A percentile compares a stretch with the other conserved stretches of the same genome.
Conservation (phyloP, 2,329 filamentous ascomycete species). For the Shiraia bambusicola region DNA sequence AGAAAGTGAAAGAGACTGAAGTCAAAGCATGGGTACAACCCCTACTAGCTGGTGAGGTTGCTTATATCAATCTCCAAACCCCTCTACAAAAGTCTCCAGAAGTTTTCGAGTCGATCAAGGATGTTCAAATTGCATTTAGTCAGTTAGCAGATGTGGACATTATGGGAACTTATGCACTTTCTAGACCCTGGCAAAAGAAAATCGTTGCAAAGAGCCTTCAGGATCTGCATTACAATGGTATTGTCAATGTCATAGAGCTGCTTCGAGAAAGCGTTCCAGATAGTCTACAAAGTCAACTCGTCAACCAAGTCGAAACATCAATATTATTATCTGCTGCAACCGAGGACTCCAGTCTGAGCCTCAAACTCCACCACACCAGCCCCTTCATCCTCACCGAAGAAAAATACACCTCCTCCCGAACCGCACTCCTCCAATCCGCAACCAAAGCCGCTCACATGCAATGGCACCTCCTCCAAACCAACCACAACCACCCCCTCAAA, state of each 20-base stretch:
- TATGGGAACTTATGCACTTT: slow-evolving; percentile 24
- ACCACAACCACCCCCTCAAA: slow-evolving; percentile 10
- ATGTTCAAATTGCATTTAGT: slow-evolving; percentile 15
- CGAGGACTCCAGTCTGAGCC: too few species aligned
- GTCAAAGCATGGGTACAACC: slow-evolving; percentile 18
- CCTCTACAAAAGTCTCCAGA: slow-evolving; percentile 19
- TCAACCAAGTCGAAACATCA: too few species aligned
- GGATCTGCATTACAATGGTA: too few species aligned
- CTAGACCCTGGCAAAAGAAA: slow-evolving; percentile 22
- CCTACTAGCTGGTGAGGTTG: slow-evolving; percentile 21
- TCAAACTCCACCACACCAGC: slow-evolving; percentile 15
- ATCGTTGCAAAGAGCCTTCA: slow-evolving; percentile 15
- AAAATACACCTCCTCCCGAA: slow-evolving; percentile 12
- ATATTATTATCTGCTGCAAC: too few species aligned
- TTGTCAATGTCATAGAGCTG: too few species aligned
- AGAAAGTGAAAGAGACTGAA: slow-evolving; percentile 17
- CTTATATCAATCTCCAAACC: slow-evolving; percentile 23
- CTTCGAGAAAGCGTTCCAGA: too few species aligned
- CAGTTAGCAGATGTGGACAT: slow-evolving; percentile 12
- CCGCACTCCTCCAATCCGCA: slow-evolving; percentile 13
- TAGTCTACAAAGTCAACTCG: too few species aligned
- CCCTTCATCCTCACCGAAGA: slow-evolving; percentile 22
- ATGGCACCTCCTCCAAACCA: slow-evolving; percentile 15
- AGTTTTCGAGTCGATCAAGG: slow-evolving; percentile 17
- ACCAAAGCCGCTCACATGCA: slow-evolving; percentile 30